Conservation (phyloP, 306 rosid genomes). For the Prunus mira region DNA sequence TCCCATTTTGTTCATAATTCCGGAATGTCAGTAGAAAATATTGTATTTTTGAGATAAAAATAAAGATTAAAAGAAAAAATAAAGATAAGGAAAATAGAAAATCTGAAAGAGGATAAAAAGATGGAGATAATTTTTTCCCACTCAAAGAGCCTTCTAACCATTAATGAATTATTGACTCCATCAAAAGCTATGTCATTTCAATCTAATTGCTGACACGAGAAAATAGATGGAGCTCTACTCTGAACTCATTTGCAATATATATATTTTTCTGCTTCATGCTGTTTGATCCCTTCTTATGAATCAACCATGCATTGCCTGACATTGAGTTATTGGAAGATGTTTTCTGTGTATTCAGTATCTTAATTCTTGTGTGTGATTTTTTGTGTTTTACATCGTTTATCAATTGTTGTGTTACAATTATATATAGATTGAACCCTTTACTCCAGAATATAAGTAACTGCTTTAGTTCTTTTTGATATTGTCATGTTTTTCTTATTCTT, state of each 20-base stretch:
- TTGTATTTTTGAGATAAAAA: too few relatives aligned
- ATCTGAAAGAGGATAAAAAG: not conserved
- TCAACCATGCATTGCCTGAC: not conserved
- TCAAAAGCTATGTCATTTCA: not conserved
- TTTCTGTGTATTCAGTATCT: not conserved
- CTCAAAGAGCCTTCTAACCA: not conserved
- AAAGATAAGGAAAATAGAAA: not conserved
- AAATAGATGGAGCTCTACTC: not conserved
- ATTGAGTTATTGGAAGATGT: not conserved
- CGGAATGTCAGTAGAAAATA: too few relatives aligned
- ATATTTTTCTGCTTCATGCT: not conserved
- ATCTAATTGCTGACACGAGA: not conserved
- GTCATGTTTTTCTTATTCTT: not conserved
- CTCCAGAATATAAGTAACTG: not conserved
- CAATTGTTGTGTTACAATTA: not conserved
- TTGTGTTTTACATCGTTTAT: not conserved
- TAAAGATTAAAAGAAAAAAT: too few relatives aligned
- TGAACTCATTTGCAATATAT: not conserved
- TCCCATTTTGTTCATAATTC: too few relatives aligned
- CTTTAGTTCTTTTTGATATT: too few relatives aligned
- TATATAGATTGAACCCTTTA: not conserved
- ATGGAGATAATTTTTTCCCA: not conserved
- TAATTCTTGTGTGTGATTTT: not conserved
- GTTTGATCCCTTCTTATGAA: not conserved
- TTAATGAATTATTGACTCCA: not conserved